Percentiles rank a stretch among this genome's conserved stretches.
Conservation (phyloP, 495 filamentous ascomycete species). For the Cairneyella variabilis region DNA sequence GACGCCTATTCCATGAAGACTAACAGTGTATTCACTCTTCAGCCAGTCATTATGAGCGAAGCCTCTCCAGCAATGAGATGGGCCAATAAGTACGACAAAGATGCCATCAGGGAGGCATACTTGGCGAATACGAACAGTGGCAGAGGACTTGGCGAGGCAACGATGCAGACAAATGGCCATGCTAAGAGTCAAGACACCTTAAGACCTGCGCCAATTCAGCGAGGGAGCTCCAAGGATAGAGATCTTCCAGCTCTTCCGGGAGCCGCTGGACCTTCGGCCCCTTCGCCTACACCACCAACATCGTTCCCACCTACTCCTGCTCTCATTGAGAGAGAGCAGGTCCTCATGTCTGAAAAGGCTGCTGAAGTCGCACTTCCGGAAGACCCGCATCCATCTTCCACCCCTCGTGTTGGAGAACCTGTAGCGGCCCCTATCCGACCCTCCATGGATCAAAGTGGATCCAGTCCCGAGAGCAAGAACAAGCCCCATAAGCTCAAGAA, state of each 20-base stretch:
- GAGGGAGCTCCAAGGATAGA: slow-evolving; percentile 13
- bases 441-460: slow-evolving; percentile 39
- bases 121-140: slow-evolving; percentile 68
- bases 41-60: slow-evolving; percentile 79
- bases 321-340: slow-evolving; percentile 5
- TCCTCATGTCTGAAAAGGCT: slow-evolving; percentile 19
- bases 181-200: slow-evolving; percentile 22
- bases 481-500: slow-evolving; percentile 52
- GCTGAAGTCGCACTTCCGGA: slow-evolving; percentile 15
- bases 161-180: slow-evolving; percentile 31
- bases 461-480: slow-evolving; percentile 42
- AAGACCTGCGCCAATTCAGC: slow-evolving; percentile 18
- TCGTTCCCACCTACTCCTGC: slow-evolving; percentile 25
- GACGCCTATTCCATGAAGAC: slow-evolving; percentile 68
- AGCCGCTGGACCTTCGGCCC: slow-evolving; percentile 12
- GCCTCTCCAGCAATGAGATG: slow-evolving; percentile 94
- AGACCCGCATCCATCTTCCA: slow-evolving; percentile 17
- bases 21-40: slow-evolving; percentile 85
- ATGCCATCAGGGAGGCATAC: slow-evolving; percentile 76
- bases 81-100: slow-evolving; percentile 86
- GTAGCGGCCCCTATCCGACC: slow-evolving; percentile 24
- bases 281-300: slow-evolving; percentile 9
- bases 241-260: slow-evolving; percentile 21
- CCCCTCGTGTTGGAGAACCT: slow-evolving; percentile 4
- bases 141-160: slow-evolving; percentile 42